Evolutionary conservation across 2,329 filamentous ascomycete genomes (phyloP).

Genomic region (Falciphora oryzae): DNA sequence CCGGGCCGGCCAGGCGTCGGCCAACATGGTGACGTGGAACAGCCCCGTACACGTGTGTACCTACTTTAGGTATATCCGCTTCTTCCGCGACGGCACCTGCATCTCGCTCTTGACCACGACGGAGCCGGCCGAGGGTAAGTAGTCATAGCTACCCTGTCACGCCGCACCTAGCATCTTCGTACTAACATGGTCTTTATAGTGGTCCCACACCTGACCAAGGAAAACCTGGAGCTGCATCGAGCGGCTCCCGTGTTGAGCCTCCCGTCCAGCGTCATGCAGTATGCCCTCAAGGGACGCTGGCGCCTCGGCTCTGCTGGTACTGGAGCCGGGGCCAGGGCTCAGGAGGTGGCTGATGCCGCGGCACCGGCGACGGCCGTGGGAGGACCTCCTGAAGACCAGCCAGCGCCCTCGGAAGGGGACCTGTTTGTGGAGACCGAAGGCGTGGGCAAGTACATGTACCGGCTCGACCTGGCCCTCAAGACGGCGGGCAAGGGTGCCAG

Average conservation of each 20-base stretch:
- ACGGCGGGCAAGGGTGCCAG: constrained; percentile 57
- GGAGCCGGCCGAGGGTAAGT: constrained; percentile 61
- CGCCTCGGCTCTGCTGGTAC: constrained; percentile 32
- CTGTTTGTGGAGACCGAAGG: constrained; percentile 84
- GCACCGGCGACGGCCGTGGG: not conserved
- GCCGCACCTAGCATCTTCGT: too few species aligned
- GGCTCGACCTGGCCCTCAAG: constrained; percentile 69
- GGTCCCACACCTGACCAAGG: constrained; percentile 73
- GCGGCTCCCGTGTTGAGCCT: constrained; percentile 31
- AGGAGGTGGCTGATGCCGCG: not conserved
- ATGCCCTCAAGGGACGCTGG: constrained; percentile 56
- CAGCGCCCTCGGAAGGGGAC: constrained; percentile 52
- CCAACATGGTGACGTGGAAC: constrained; percentile 67
- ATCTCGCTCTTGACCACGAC: constrained; percentile 75
- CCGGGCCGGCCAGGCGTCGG: constrained; percentile 68
- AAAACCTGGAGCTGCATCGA: constrained; percentile 52
- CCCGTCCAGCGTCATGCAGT: constrained; percentile 55
- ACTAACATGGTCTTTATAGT: not conserved
- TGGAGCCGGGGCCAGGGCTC: not conserved
- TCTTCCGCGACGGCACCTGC: constrained; percentile 83
- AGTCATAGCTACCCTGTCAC: too few species aligned
- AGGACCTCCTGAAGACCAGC: constrained; percentile 14
- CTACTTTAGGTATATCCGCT: constrained; percentile 94
- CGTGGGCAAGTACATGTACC: constrained; percentile 75
- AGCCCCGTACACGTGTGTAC: constrained; percentile 91